Base-by-base conservation (phyloP, 306 rosid genomes). In the Cicer arietinum region DNA sequence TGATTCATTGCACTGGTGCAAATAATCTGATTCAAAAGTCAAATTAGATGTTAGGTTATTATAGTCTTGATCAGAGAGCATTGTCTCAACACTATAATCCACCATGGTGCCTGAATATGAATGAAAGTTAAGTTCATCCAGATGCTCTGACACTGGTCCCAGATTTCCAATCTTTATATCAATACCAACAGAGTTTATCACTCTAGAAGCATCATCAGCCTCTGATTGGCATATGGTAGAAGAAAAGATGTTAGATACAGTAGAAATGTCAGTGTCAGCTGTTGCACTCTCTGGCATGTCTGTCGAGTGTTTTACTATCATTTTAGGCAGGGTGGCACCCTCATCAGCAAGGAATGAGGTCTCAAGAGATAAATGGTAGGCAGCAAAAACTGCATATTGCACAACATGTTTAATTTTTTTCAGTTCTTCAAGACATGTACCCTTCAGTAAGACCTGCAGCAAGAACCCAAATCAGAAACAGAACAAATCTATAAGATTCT, bases 281-380 rank as follows among this genome's bases (percentile, higher is more conserved):
- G 77, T 71, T 70, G 79, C 64, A 86, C 82, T 83, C 71, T 82
- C 92, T 2, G 80, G 85, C 64, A 78, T 43, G 65, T 85, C 65
- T 63, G 77, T 63, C 44, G 85, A 71, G 67, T 74, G 74, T 73
- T 80, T 85, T 41, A 78, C 71, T 50, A 81, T 75, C 84, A 88
- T 85, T 86, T 90, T 90, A 53, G 98, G 98, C 30, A 95, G 89
- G 62, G 97, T 85, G 78, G 98, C 99, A 84, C 99, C 99, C 85
- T 95, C 99, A 58, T 95, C 99, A 18, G 89, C 99, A 70, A 95
- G 98, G 78, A 95, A 95, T 47, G 99, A 95, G 68, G 98, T 95
- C 86, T 95, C 94, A 48, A 92, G 97, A 58, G 99, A 95, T 79
- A 95, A 92, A 81, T 95, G 99, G 87, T 95, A 92, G 48, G 96